Conservation (phyloP, 331 rosid genomes). For the Acacia concinna region DNA sequence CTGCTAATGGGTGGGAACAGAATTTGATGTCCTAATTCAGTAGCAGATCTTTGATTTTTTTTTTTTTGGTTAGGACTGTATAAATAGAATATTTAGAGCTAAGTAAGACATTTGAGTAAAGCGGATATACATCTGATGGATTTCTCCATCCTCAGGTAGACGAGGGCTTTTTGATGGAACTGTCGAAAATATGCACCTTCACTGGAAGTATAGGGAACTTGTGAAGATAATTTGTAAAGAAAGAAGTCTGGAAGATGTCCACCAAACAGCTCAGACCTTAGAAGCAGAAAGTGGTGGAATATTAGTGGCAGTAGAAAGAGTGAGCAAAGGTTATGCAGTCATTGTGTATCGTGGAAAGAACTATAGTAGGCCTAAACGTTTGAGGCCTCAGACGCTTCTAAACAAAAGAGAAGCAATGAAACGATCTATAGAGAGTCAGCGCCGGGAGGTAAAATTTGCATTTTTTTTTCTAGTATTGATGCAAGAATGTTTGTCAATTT, state of each 20-base stretch:
- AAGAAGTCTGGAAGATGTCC: constrained; percentile 50
- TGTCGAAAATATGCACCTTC: constrained; percentile 97
- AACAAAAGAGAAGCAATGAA: constrained; percentile 73
- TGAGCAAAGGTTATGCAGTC: constrained; percentile 75
- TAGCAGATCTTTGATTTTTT: constrained; percentile 15
- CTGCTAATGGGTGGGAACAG: constrained; percentile 74
- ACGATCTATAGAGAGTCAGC: constrained; percentile 85
- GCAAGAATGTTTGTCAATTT: constrained; percentile 22
- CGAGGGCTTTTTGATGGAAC: constrained; percentile 95
- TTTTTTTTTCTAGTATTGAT: constrained; percentile 6
- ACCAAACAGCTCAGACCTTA: constrained; percentile 67
- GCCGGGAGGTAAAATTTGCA: constrained; percentile 64
- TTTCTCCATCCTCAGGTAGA: constrained; percentile 63
- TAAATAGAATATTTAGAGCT: constrained; percentile 14
- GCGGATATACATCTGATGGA: constrained; percentile 19
- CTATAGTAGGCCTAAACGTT: constrained; percentile 70
- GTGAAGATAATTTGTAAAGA: constrained; percentile 70
- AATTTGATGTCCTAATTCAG: constrained; percentile 23
- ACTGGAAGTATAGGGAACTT: constrained; percentile 98
- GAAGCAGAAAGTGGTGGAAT: constrained; percentile 97
- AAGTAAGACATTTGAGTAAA: constrained; percentile 17
- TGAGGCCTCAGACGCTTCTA: constrained; percentile 86
- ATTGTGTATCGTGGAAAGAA: constrained; percentile 94
- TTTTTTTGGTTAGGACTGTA: constrained; percentile 16
- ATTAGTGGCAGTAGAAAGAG: constrained; percentile 80